Evolutionary conservation across 495 filamentous ascomycete genomes (phyloP), one percentile per base, ranked within the genome.

Genomic region (Schizothecium vesticola): DNA sequence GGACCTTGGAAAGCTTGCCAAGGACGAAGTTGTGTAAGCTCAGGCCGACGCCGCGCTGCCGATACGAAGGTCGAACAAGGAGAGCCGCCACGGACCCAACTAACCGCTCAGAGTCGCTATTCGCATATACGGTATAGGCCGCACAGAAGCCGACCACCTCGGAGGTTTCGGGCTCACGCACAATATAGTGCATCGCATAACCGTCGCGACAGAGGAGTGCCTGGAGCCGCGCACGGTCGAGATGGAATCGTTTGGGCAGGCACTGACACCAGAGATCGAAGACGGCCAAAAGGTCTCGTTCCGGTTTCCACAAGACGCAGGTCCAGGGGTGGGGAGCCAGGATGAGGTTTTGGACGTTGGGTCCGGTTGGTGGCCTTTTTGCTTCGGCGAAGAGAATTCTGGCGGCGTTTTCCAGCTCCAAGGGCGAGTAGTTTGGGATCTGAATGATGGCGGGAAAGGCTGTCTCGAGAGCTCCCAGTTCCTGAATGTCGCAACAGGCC

Each of bases 111-210:
- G 79, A 80, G 66, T 76, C 82, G 66, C 80, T 79, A 71, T 80
- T 85, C 64, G 77, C 81, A 75, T 84, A 88, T 63, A 79, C 85
- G 70, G 81, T 84, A 75, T 87, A 89, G 21, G 86, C 87, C 23
- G 86, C 86, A 72, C 83, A 86, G 65, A 89, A 86, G 1, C 87
- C 87, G 29, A 88, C 77, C 13, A 89, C 65, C 59, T 82, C 80
- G 24, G 76, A 74, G 16, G 76, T 83, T 60, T 74, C 80, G 5
- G 83, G 80, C 24, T 86, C 82, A 33, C 84, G 83, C 59, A 89
- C 86, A 63, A 89, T 80, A 69, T 87, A 88, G 71, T 89, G 85
- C 81, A 84, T 87, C 43, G 84, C 85, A 71, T 85, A 87, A 8
- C 87, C 87, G 68, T 85, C 85, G 28, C 86, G 82, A 63, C 81